A percentile compares a stretch with the other conserved stretches of the same genome.
Evolutionary conservation across 164 flowering plant species (phyloP).

Genomic region (Berberis thunbergii): DNA sequence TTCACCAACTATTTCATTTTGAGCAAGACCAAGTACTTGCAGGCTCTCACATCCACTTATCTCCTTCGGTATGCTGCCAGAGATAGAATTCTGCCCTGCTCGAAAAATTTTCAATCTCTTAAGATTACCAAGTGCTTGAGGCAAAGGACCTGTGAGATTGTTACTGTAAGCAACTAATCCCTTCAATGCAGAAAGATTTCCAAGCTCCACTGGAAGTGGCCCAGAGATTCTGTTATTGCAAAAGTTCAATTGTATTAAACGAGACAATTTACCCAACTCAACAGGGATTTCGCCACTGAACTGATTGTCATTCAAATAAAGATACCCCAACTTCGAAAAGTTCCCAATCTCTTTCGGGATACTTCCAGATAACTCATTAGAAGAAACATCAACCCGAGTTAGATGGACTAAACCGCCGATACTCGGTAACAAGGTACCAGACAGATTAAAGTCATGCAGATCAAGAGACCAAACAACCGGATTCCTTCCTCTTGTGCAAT

Average conservation of each 20-base stretch:
- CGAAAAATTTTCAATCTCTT: constrained; percentile 55
- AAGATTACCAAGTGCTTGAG: constrained; percentile 68
- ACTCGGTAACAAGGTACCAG: constrained; percentile 56
- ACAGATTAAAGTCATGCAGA: constrained; percentile 57
- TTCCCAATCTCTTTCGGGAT: constrained; percentile 80
- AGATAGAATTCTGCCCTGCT: constrained; percentile 75
- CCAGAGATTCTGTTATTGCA: constrained; percentile 74
- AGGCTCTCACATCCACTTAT: constrained; percentile 55
- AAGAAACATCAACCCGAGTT: constrained; percentile 43
- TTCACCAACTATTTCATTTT: constrained; percentile 53
- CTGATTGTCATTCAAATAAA: constrained; percentile 44
- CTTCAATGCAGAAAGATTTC: constrained; percentile 46
- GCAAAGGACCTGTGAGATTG: constrained; percentile 64
- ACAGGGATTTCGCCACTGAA: constrained; percentile 35
- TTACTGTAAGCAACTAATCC: constrained; percentile 72
- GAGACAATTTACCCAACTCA: constrained; percentile 26
- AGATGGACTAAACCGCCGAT: constrained; percentile 52
- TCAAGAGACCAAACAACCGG: constrained; percentile 51
- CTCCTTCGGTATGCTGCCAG: constrained; percentile 66
- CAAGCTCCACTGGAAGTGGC: constrained; percentile 60
- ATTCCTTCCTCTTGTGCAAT: constrained; percentile 33
- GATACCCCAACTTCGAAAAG: constrained; percentile 40
- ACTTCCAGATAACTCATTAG: constrained; percentile 41
- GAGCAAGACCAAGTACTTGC: constrained; percentile 70
- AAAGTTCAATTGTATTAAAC: constrained; percentile 33